Evolutionary conservation across 495 filamentous ascomycete species (phyloP), one percentile per base, ranked within the genome.

Genomic region (Hyphodiscus hymeniophilus): DNA sequence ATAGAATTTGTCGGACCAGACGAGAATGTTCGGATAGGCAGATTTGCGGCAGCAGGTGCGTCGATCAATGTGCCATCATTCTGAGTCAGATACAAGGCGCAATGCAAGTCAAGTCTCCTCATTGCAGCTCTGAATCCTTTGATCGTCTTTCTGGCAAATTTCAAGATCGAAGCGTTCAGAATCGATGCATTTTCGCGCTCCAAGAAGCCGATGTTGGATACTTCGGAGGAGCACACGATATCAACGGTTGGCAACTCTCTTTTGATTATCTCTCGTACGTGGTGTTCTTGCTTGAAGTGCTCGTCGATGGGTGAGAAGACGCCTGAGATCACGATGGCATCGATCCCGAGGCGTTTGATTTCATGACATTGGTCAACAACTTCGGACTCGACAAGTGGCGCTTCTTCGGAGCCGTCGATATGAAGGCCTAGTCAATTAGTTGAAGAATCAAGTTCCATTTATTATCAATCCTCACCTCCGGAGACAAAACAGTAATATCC

Each of bases 221-320:
- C 66, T 35, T 73, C 68, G 32, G 70, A 68, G 8, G 73, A 71
- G 45, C 65, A 70, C 15, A 73, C 70, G 10, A 76, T 64, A 54
- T 79, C 69, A 20, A 60, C 64, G 0, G 60, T 67, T 3, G 69
- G 67, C 1, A 77, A 56, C 45, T 73, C 70, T 5, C 58, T 44
- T 26, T 58, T 47, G 7, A 76, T 48, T 22, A 77, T 69, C 7
- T 60, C 63, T 0, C 64, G 64, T 1, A 67, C 73, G 8, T 66
- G 57, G 51, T 70, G 63, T 52, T 79, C 75, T 56, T 79, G 74
- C 26, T 53, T 52, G 45, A 70, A 64, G 13, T 64, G 34, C 1
- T 64, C 67, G 51, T 80, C 74, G 31, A 81, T 74, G 0, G 77
- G 78, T 7, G 71, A 70, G 55, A 78, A 82, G 45, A 80, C 66